Conservation (phyloP, 352 stramenopile species). For the Phytophthora sojae region DNA sequence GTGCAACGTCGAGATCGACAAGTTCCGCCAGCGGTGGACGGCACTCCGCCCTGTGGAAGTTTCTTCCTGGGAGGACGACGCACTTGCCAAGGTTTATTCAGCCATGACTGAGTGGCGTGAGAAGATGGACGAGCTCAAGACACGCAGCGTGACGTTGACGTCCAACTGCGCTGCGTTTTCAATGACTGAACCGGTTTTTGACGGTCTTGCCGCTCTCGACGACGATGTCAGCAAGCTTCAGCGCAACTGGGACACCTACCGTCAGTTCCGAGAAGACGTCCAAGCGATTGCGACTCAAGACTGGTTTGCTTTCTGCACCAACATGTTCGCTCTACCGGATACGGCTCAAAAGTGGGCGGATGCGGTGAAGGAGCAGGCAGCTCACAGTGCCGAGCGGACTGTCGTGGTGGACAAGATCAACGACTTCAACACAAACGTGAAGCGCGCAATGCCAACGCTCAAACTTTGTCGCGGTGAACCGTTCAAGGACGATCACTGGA, state of each 20-base stretch:
- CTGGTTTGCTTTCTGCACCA: slow-evolving; percentile 95
- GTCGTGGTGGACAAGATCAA: slow-evolving; percentile 80
- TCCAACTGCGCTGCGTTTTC: slow-evolving; percentile 91
- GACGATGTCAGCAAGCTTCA: slow-evolving; percentile 75
- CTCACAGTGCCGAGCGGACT: slow-evolving; percentile 55
- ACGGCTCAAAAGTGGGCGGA: slow-evolving; percentile 92
- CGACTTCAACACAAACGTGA: slow-evolving; percentile 85
- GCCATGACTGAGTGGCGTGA: slow-evolving; percentile 88
- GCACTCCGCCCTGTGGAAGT: slow-evolving; percentile 89
- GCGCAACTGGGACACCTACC: slow-evolving; percentile 88
- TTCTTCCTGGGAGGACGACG: slow-evolving; percentile 75
- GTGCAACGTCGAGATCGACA: slow-evolving; percentile 90
- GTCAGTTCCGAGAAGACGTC: slow-evolving; percentile 87
- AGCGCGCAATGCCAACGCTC: slow-evolving; percentile 90
- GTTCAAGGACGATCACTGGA: slow-evolving; percentile 98
- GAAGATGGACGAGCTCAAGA: slow-evolving; percentile 81
- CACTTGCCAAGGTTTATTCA: slow-evolving; percentile 81
- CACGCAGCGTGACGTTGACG: slow-evolving; percentile 59
- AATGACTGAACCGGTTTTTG: slow-evolving; percentile 86
- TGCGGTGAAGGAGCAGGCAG: slow-evolving; percentile 73
- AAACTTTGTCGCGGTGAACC: slow-evolving; percentile 95
- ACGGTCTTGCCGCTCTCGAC: slow-evolving; percentile 79
- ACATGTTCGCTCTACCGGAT: slow-evolving; percentile 94
- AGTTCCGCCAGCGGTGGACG: slow-evolving; percentile 91
- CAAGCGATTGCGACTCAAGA: slow-evolving; percentile 78